These are phyloP conservation scores for Bipolaris sorokiniana DNA, from an alignment of 2,329 filamentous ascomycete genomes.

Conservation along the genomic window DNA sequence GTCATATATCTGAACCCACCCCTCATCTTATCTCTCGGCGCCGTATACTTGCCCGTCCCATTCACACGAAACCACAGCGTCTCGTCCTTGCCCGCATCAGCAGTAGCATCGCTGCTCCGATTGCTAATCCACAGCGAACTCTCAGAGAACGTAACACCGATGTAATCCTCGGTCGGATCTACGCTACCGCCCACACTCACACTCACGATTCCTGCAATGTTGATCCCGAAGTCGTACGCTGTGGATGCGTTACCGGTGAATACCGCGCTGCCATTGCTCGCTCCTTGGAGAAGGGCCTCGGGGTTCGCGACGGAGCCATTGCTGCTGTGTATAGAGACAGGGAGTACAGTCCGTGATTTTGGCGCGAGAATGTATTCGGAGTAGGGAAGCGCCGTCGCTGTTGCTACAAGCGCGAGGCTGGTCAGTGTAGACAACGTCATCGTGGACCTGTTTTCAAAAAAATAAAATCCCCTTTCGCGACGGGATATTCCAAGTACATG, in stretches of 20 bases:
- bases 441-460: background rate
- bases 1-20: constrained; percentile 57
- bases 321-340: constrained; percentile 46
- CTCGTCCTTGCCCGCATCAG: constrained; percentile 55
- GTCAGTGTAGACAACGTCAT: background rate
- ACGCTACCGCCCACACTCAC: constrained; percentile 42
- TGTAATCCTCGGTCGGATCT: constrained; percentile 46
- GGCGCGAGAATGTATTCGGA: constrained; percentile 53
- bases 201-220: constrained; percentile 52
- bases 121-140: constrained; percentile 58
- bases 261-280: constrained; percentile 34
- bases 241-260: constrained; percentile 49
- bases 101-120: constrained; percentile 55
- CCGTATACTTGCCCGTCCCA: constrained; percentile 51
- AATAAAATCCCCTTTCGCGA: no score
- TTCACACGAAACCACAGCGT: constrained; percentile 56
- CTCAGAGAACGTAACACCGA: constrained; percentile 53
- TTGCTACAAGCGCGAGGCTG: background rate
- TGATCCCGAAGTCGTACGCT: constrained; percentile 52
- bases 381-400: constrained; percentile 31
- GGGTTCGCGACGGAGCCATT: constrained; percentile 50
- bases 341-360: constrained; percentile 39
- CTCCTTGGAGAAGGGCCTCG: constrained; percentile 34
- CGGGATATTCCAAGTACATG: no score
- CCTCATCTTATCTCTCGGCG: constrained; percentile 51